A percentile compares a stretch with the other conserved stretches of the same genome.
phyloP scores from a whole-genome alignment of 768 basidiomycete genomes.

The Suillus variegatus region DNA sequence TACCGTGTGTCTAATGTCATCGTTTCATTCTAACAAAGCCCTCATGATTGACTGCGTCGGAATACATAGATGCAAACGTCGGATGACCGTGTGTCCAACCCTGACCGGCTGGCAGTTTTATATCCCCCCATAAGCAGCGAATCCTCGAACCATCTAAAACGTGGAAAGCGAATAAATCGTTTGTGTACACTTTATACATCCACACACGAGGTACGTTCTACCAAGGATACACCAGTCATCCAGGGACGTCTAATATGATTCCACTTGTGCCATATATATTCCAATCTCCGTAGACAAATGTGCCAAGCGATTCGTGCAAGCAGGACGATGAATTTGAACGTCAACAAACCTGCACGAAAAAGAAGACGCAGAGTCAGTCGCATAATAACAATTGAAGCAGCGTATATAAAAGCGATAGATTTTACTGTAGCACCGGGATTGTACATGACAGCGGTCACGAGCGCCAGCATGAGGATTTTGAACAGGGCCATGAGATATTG shows the following conservation, averaged over 20 bases:
- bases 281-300: background rate
- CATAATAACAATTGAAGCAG: background rate
- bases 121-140: background rate
- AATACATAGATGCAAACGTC: background rate
- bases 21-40: background rate
- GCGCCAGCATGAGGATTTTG: slow-evolving; percentile 16
- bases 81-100: background rate
- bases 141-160: background rate
- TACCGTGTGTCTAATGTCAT: background rate
- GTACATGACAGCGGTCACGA: slow-evolving; percentile 14
- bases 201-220: background rate
- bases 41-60: background rate
- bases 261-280: background rate
- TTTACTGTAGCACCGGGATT: slow-evolving; percentile 13
- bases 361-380: background rate
- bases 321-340: slow-evolving; percentile 1
- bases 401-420: background rate
- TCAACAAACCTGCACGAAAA: background rate
- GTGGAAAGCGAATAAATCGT: background rate
- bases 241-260: background rate
- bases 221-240: background rate
- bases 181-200: background rate
- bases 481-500: slow-evolving; percentile 6
- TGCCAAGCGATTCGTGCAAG: background rate
- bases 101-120: background rate